A percentile compares a stretch with the other conserved stretches of the same genome.
phyloP scores from a whole-genome alignment of 1,284 basidiomycete genomes.

The Rhodotorula mucilaginosa region DNA sequence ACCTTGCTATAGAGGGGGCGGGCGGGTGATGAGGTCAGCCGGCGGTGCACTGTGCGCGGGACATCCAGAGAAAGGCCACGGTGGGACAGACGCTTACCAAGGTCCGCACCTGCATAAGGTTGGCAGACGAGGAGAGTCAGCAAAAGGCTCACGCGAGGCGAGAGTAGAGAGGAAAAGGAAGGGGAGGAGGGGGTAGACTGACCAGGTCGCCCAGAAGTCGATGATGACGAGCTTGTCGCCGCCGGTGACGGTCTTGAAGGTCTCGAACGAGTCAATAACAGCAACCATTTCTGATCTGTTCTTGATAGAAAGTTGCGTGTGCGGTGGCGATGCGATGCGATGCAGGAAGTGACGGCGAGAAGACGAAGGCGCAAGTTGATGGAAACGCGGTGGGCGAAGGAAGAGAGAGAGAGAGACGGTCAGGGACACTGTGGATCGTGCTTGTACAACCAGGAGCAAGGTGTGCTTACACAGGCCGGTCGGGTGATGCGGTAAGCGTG shows the following conservation, averaged over 20 bases:
- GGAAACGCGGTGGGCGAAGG: not conserved
- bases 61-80: no score
- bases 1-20: constrained; percentile 57
- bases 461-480: no score
- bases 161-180: not conserved
- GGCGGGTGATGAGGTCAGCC: constrained; percentile 16
- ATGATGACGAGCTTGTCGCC: constrained; percentile 62
- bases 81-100: constrained; percentile 8
- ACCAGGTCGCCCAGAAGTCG: constrained; percentile 68
- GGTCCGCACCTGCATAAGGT: constrained; percentile 29
- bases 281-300: constrained; percentile 51
- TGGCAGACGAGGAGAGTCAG: not conserved
- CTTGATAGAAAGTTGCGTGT: not conserved
- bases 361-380: not conserved
- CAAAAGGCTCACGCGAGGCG: no score
- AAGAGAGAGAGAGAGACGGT: not conserved
- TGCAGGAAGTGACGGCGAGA: not conserved
- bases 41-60: no score
- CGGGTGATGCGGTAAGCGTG: no score
- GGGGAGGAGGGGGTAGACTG: constrained; percentile 38
- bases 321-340: not conserved
- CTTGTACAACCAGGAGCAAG: not conserved
- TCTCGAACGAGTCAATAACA: constrained; percentile 56
- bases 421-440: not conserved
- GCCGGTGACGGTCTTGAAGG: constrained; percentile 61